Conservation (phyloP, 1,139 yeast species). For the Diutina neorugosa region DNA sequence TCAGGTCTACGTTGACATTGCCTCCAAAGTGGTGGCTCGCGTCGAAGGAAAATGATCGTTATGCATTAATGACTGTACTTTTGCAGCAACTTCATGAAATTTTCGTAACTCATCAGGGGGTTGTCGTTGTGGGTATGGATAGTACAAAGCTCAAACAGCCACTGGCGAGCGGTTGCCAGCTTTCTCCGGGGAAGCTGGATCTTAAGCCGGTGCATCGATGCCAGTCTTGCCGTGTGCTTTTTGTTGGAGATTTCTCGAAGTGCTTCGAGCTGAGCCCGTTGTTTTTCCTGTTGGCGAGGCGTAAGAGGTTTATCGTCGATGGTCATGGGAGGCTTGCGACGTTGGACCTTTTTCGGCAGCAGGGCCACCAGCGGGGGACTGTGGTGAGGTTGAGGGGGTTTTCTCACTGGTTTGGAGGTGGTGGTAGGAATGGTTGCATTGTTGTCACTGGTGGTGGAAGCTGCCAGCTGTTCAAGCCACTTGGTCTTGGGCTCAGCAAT, state of each 20-base stretch:
- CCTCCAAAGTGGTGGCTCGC: conserved; percentile 14
- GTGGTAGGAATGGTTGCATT: neutral
- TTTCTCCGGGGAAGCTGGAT: neutral
- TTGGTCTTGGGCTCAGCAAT: neutral
- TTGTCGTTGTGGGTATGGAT: neutral
- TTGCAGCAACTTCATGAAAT: conserved; percentile 3
- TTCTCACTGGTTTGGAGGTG: neutral
- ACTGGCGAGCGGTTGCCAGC: neutral
- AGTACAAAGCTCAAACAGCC: neutral
- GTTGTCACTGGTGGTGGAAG: neutral
- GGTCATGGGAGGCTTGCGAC: neutral
- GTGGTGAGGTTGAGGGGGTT: neutral
- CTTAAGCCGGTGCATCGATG: neutral
- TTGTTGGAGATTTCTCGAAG: neutral
- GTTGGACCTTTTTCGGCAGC: neutral
- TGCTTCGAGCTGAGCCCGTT: neutral
- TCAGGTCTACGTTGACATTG: conserved; percentile 33
- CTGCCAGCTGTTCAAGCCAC: neutral
- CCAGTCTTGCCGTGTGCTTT: neutral
- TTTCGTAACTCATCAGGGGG: conserved; percentile 1
- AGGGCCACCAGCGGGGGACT: neutral
- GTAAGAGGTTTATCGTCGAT: neutral
- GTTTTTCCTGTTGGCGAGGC: neutral
- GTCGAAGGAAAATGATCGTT: neutral
- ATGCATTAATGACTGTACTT: conserved; percentile 1